These are phyloP conservation scores for Poteriospumella lacustris DNA, from an alignment of 108 stramenopile genomes.

Conservation along the genomic window DNA sequence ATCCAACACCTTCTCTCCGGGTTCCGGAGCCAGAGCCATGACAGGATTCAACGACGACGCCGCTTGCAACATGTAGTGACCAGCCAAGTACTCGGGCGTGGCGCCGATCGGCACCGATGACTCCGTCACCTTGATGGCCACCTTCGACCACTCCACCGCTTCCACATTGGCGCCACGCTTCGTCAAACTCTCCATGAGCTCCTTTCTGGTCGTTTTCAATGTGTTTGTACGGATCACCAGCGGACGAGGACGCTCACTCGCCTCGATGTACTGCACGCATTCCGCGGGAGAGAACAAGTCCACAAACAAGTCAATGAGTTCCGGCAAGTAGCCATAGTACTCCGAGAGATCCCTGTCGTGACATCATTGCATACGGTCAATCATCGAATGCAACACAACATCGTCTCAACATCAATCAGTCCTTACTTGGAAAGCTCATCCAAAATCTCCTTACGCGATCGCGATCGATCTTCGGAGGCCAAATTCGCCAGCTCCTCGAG, in stretches of 20 bases:
- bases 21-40: slow-evolving; percentile 83
- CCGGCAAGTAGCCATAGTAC: slow-evolving; percentile 90
- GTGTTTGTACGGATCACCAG: slow-evolving; percentile 95
- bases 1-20: slow-evolving; percentile 88
- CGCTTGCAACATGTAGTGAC: slow-evolving; percentile 98
- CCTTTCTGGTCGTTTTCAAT: slow-evolving; percentile 89
- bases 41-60: slow-evolving; percentile 96
- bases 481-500: neutral
- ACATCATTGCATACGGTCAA: neutral
- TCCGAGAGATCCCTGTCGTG: slow-evolving; percentile 69
- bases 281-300: slow-evolving; percentile 85
- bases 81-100: slow-evolving; percentile 96
- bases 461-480: neutral
- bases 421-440: neutral
- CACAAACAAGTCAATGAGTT: slow-evolving; percentile 88
- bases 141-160: slow-evolving; percentile 96
- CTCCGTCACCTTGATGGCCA: slow-evolving; percentile 92
- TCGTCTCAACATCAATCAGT: neutral
- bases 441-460: neutral
- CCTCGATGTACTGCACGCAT: slow-evolving; percentile 87
- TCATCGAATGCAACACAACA: neutral
- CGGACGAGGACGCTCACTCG: slow-evolving; percentile 85
- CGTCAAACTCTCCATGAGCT: slow-evolving; percentile 88
- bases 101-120: slow-evolving; percentile 95
- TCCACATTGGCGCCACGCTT: slow-evolving; percentile 94